A percentile compares a stretch with the other conserved stretches of the same genome.
Evolutionary conservation across 192 early-diverging fungal genomes (phyloP).

Genomic region (Coemansia nantahalensis): DNA sequence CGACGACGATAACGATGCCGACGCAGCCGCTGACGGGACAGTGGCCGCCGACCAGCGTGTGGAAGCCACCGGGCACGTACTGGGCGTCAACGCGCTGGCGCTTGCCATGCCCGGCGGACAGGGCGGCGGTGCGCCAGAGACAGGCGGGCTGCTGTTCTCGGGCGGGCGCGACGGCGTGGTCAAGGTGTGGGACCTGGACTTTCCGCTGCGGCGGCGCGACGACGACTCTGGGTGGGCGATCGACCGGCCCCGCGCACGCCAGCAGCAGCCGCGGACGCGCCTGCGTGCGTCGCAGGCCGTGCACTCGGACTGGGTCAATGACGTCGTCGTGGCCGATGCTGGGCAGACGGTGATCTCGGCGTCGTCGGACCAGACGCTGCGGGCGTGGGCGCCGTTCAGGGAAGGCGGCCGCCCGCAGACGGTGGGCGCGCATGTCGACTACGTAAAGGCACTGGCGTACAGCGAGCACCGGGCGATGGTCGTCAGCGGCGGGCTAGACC

Average conservation of each 20-base stretch:
- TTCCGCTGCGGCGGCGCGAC: constrained; percentile 16
- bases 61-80: constrained; percentile 61
- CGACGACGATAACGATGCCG: constrained; percentile 1
- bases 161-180: constrained; percentile 89
- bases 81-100: constrained; percentile 86
- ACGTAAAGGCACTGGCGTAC: constrained; percentile 88
- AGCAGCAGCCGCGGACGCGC: constrained; percentile 56
- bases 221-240: constrained; percentile 13
- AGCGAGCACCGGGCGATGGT: constrained; percentile 70
- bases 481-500: constrained; percentile 89
- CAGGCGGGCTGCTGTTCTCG: constrained; percentile 76
- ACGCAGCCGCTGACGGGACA: no score
- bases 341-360: constrained; percentile 68
- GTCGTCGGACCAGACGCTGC: constrained; percentile 90
- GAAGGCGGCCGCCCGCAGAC: constrained; percentile 36
- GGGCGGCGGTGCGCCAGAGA: background rate
- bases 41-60: background rate
- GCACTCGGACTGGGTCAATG: constrained; percentile 98
- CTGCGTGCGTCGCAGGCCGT: constrained; percentile 68
- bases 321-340: constrained; percentile 57
- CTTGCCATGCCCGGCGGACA: constrained; percentile 34
- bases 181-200: constrained; percentile 75
- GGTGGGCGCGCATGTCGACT: constrained; percentile 85
- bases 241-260: constrained; percentile 26
- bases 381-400: constrained; percentile 56